Percentiles rank a stretch among this genome's conserved stretches.
Evolutionary conservation across 352 stramenopile genomes (phyloP).

Genomic region (Halophytophthora batemanensis): DNA sequence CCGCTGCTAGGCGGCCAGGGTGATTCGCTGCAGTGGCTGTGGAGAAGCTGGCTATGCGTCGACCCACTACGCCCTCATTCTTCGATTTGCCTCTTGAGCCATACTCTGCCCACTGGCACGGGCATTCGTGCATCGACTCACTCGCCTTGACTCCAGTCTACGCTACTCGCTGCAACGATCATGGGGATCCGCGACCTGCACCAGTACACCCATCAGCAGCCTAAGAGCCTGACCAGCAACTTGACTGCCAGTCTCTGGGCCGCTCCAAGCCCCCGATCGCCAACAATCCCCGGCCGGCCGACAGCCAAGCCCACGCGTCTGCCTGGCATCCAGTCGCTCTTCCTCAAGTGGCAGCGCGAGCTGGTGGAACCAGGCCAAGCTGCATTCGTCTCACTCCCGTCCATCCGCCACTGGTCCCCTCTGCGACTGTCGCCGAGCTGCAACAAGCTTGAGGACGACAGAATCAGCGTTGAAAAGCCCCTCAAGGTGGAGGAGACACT

Average conservation of each 20-base stretch:
- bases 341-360: conserved; percentile 5
- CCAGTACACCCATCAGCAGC: conserved; percentile 13
- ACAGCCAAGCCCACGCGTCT: conserved; percentile 6
- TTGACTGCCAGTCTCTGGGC: conserved; percentile 26
- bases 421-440: no score
- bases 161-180: background rate
- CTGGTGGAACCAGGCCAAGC: background rate
- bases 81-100: conserved; percentile 28
- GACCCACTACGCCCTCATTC: conserved; percentile 26
- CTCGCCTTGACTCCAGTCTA: background rate
- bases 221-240: conserved; percentile 18
- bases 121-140: no score
- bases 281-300: conserved; percentile 21
- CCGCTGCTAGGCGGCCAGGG: no score
- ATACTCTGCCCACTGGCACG: conserved; percentile 9
- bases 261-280: conserved; percentile 17
- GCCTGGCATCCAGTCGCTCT: conserved; percentile 21
- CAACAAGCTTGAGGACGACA: no score
- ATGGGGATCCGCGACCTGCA: conserved; percentile 23
- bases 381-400: conserved; percentile 9
- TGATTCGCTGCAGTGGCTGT: no score
- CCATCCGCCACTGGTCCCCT: conserved; percentile 10
- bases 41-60: background rate
- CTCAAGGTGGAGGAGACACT: no score
- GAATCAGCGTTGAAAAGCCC: no score